Evolutionary conservation across 2,329 filamentous ascomycete species (phyloP).

Genomic region (Colletotrichum limetticola): DNA sequence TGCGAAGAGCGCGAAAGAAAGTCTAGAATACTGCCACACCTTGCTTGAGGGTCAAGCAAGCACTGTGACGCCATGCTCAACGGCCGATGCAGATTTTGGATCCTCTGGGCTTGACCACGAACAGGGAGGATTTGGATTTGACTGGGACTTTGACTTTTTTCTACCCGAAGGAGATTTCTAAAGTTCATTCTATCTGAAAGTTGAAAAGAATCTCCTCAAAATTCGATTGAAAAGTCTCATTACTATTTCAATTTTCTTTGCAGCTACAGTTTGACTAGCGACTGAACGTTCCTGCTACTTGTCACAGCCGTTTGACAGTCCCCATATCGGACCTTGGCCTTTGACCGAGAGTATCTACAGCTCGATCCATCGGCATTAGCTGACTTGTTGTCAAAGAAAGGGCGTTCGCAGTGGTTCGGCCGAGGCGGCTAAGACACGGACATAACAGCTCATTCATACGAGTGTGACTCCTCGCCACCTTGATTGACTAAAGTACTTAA

Average conservation of each 20-base stretch:
- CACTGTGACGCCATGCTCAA: neutral
- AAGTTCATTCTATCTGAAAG: neutral
- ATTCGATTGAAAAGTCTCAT: too few relatives aligned
- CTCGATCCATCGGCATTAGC: too few relatives aligned
- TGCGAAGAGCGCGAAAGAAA: conserved; percentile 45
- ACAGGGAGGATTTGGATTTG: neutral
- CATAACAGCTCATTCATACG: neutral
- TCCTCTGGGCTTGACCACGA: neutral
- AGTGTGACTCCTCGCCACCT: neutral
- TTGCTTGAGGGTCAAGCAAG: conserved; percentile 40
- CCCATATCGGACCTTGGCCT: too few relatives aligned
- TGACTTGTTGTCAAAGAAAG: neutral
- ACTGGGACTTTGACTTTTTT: neutral
- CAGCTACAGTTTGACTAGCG: too few relatives aligned
- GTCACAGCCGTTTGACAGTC: too few relatives aligned
- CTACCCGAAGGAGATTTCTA: neutral
- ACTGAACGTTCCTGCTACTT: too few relatives aligned
- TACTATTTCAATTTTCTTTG: too few relatives aligned
- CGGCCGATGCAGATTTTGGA: conserved; percentile 11
- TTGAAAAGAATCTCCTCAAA: neutral
- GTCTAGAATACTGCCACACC: conserved; percentile 44
- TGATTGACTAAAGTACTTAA: neutral
- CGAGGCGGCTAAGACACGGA: neutral
- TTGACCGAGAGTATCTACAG: too few relatives aligned
- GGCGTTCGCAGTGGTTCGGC: neutral